Evolutionary conservation across 495 filamentous ascomycete genomes (phyloP), one percentile per base, ranked within the genome.

Genomic region (Penicillium pulvis): DNA sequence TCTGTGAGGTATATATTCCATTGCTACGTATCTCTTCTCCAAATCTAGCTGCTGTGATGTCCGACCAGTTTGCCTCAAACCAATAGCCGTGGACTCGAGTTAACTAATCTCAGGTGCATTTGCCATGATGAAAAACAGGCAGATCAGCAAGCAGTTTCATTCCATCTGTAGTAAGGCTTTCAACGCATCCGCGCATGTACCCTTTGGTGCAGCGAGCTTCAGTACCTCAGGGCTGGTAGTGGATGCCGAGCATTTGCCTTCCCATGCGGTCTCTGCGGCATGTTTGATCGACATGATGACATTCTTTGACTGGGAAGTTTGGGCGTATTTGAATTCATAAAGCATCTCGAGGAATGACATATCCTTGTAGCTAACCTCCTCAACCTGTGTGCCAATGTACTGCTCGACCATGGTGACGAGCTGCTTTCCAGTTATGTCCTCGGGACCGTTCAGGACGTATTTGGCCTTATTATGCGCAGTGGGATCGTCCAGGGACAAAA

Each of bases 381-480:
- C 53, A 4, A 79, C 71, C 12, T 45, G 47, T 0, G 57, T 60
- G 16, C 76, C 77, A 20, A 74, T 77, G 17, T 76, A 11, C 51
- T 70, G 47, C 72, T 79, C 77, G 10, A 81, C 62, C 64, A 79
- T 55, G 19, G 69, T 56, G 19, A 79, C 71, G 50, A 79, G 55
- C 50, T 74, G 60, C 19, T 56, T 56, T 9, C 78, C 78, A 35
- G 69, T 74, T 5, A 78, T 67, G 45, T 79, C 74, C 45, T 72
- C 73, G 0, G 75, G 77, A 16, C 77, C 77, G 56, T 76, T 79
- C 10, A 81, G n/a, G 17, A 76, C 67, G 49, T 78, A 79, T 51
- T 65, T 75, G 11, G 69, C 68, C 51, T 67, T 66, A 57, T 77
- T 76, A 59, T 79, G 75, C 7, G 39, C 30, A 9, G 65, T 11